Base-by-base conservation (phyloP, 2,329 filamentous ascomycete species). In the Aspergillus hiratsukae region DNA sequence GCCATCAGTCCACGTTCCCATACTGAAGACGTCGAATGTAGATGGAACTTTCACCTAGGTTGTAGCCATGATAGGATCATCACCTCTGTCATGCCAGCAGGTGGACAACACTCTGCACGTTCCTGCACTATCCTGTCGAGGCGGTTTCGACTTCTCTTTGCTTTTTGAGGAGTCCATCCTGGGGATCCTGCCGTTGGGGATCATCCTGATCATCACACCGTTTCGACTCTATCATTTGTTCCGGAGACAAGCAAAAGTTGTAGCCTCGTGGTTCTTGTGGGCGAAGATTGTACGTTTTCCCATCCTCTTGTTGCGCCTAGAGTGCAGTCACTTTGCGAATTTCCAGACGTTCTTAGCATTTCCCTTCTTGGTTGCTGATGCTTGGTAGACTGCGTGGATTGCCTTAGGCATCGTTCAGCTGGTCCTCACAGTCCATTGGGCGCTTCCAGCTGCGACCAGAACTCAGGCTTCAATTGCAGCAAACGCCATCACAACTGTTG, bases 141-240 rank as follows among this genome's bases (percentile, higher is more conserved):
- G 69, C 21, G 70, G 67, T 11, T 77, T 78, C 58, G 76, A 78
- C 55, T 78, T 78, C 58, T 76, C 76, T 23, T 67, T 78, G 48
- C 65, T 78, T n/a, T 78, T 78, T 55, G 76, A 79, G 58, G 75
- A 79, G 55, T 69, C 69, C 2, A 71, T 78, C 37, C 64, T 78
- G 49, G 64, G 67, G 21, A 67, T 75, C 28, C 55, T 75, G 17
- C 75, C 75, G 19, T 61, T 74, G 43, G 60, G 64, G 2, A 57
- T 78, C 49, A 67, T 75, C 27, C 59, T 76, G 37, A 52, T 74
- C n/a, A 49, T 70, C 23, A 60, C 68, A 40, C 70, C 71, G 8
- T 64, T 69, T 49, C 72, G 75, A 35, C 61, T 76, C 6, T 61
- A 63, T 60, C 72, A 75, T 56, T 65, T 77, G 6, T 64, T 67